phyloP scores from a whole-genome alignment of 345 rosid genomes.

The Euphorbia tirucalli region DNA sequence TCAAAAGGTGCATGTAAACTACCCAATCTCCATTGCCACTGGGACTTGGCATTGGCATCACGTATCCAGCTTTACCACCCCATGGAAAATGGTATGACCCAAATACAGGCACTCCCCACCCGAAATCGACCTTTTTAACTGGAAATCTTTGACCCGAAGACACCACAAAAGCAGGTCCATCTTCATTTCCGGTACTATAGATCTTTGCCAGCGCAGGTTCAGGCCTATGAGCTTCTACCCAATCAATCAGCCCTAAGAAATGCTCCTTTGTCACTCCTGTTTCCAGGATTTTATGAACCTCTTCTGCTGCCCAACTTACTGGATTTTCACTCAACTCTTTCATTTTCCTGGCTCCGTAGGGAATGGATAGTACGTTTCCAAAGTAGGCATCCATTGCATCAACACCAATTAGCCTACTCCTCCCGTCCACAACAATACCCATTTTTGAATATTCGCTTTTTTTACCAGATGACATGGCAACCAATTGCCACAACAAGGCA shows the following conservation, averaged over 20 bases:
- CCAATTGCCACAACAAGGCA: conserved; percentile 67
- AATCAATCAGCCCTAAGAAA: conserved; percentile 69
- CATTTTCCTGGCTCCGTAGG: conserved; percentile 42
- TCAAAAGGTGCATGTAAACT: conserved; percentile 45
- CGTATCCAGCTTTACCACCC: conserved; percentile 53
- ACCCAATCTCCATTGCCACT: conserved; percentile 57
- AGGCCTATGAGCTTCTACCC: conserved; percentile 71
- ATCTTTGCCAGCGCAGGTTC: conserved; percentile 49
- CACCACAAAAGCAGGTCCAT: conserved; percentile 64
- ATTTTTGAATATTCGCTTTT: conserved; percentile 32
- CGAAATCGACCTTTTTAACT: conserved; percentile 44
- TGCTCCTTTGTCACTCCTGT: conserved; percentile 49
- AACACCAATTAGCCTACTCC: conserved; percentile 37
- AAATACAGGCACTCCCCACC: conserved; percentile 53
- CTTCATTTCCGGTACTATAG: conserved; percentile 35
- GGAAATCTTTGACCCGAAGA: conserved; percentile 74
- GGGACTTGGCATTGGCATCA: conserved; percentile 66
- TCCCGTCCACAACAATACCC: conserved; percentile 72
- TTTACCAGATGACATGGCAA: conserved; percentile 39
- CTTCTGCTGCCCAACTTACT: conserved; percentile 48
- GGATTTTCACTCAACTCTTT: conserved; percentile 43
- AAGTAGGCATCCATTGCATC: conserved; percentile 38
- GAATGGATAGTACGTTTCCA: conserved; percentile 69
- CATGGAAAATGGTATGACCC: conserved; percentile 65
- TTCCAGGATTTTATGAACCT: conserved; percentile 49